phyloP scores from a whole-genome alignment of 129 eudicot species.

The Pulicaria dysenterica region DNA sequence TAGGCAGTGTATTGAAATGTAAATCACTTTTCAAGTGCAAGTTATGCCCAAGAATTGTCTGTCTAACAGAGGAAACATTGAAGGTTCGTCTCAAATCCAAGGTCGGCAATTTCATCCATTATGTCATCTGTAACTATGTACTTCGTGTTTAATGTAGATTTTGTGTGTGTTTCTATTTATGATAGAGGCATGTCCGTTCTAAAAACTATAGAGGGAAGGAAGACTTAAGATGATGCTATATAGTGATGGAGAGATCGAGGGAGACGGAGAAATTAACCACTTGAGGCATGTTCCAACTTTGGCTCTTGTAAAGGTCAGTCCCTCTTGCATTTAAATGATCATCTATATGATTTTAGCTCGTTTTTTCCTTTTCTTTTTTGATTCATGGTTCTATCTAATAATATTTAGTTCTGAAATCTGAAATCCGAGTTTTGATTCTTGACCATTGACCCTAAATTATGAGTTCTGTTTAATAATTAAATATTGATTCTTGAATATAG shows the following conservation, averaged over 20 bases:
- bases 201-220: slow-evolving; percentile 72
- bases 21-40: slow-evolving; percentile 94
- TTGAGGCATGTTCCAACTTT: slow-evolving; percentile 62
- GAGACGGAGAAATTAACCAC: slow-evolving; percentile 60
- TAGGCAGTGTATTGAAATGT: slow-evolving; percentile 58
- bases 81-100: slow-evolving; percentile 84
- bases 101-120: slow-evolving; percentile 40
- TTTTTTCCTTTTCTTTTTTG: not conserved
- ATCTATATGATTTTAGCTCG: not conserved
- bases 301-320: slow-evolving; percentile 60
- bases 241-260: slow-evolving; percentile 70
- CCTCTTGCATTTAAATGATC: not conserved
- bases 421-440: too few species aligned
- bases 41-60: slow-evolving; percentile 88
- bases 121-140: not conserved
- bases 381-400: slow-evolving; percentile 1
- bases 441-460: too few species aligned
- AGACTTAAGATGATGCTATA: slow-evolving; percentile 85
- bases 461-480: too few species aligned
- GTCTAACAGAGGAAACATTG: slow-evolving; percentile 81
- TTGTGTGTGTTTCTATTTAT: not conserved
- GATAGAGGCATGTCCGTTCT: slow-evolving; percentile 88
- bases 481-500: too few species aligned
- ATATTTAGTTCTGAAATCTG: too few species aligned
- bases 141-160: not conserved